Evolutionary conservation across 345 rosid genomes (phyloP).

Genomic region (Euphorbia lathyris): DNA sequence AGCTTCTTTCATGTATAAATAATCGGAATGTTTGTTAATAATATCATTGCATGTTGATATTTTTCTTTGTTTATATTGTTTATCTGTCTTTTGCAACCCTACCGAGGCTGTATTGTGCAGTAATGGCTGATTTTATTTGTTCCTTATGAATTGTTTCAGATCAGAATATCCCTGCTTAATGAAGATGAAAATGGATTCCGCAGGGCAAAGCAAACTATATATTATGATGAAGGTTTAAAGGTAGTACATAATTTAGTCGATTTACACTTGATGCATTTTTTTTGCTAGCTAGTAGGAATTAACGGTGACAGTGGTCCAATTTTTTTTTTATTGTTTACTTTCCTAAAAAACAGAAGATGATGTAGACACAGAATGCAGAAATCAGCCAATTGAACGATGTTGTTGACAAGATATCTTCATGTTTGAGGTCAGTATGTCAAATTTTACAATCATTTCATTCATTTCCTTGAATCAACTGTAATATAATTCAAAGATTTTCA

Average conservation of each 20-base stretch:
- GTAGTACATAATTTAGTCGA: conserved; percentile 23
- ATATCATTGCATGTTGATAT: not conserved
- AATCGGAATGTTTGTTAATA: no score
- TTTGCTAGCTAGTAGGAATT: not conserved
- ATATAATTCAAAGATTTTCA: no score
- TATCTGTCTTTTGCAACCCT: not conserved
- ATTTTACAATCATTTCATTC: no score
- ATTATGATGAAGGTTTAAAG: conserved; percentile 89
- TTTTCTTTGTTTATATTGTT: not conserved
- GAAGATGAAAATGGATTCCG: conserved; percentile 82
- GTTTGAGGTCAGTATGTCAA: no score
- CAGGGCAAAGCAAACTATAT: conserved; percentile 61
- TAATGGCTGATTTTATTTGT: conserved; percentile 4
- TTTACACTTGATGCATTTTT: not conserved
- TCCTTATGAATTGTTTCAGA: conserved; percentile 37
- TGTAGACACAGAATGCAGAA: conserved; percentile 78
- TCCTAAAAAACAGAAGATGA: conserved; percentile 56
- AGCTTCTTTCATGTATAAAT: not conserved
- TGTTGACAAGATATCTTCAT: conserved; percentile 79
- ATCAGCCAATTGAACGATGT: conserved; percentile 85
- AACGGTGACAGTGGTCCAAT: not conserved
- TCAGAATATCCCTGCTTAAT: conserved; percentile 66
- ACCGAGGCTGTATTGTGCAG: conserved; percentile 4
- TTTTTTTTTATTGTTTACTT: not conserved
- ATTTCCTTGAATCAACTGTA: no score